Base-by-base conservation (phyloP, 2,329 filamentous ascomycete species). In the Diaporthe capsici region DNA sequence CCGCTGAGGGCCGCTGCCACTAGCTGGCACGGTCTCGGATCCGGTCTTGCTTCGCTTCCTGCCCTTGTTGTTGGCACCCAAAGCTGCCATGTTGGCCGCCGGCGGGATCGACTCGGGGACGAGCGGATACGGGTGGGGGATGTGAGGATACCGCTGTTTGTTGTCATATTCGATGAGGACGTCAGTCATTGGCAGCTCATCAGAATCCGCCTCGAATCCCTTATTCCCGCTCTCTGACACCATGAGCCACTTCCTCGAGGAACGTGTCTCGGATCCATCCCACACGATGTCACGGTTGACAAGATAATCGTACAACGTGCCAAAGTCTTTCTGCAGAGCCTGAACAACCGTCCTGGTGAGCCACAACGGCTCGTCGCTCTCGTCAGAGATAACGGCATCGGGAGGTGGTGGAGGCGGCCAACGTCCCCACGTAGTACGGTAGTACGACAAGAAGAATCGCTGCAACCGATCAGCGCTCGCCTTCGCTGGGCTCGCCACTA, bases 271-370 rank as follows among this genome's bases (percentile, higher is more conserved):
- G 0, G 88, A 89, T 28, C 88, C 88, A 73, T 93, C 91, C 91
- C 92, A 94, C 0, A 89, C 81, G 6, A 94, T 88, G 63, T 93
- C 90, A 7, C 91, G 88, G 81, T 94, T 90, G 22, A 94, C 92
- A 1, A 94, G 84, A 77, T 93, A 94, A 79, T 94, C 92, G 79
- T 94, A 94, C 2, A 94, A 84, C 0, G 91, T 90, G 3, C 91
- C 90, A 79, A 94, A 94, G 78, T 94, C 93, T 44, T 85, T 86
- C 78, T 93, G 91, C n/a, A 94, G 81, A 3, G 85, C 85, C 63
- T 88, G 86, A 1, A 88, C 88, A 25, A 93, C 81, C 4, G 86
- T 88, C 55, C 92, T 86, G 6, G 89, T 92, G 17, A 94, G 85
- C 92, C 92, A 94, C 53, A 86, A 85, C 13, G 89, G 87, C 44